Evolutionary conservation across 495 filamentous ascomycete genomes (phyloP).

Genomic region (Cryomyces minteri): DNA sequence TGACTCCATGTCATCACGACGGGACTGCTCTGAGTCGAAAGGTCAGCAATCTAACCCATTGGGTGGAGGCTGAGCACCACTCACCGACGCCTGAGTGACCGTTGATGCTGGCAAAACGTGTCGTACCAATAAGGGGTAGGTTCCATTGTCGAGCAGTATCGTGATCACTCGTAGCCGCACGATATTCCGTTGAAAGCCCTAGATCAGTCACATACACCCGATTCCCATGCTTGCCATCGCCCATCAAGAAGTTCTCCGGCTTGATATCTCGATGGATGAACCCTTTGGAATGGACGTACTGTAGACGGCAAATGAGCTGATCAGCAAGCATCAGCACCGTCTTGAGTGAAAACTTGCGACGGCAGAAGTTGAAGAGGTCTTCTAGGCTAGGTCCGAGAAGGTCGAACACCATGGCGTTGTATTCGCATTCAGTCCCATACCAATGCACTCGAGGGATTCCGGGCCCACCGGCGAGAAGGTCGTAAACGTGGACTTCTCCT

Average conservation of each 20-base stretch:
- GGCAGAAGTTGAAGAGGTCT: constrained; percentile 7
- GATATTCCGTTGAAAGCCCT: constrained; percentile 3
- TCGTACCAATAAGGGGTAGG: constrained; percentile 7
- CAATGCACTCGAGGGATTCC: constrained; percentile 7
- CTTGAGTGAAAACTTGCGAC: constrained; percentile 5
- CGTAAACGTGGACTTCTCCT: constrained; percentile 5
- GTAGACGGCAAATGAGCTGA: constrained; percentile 10
- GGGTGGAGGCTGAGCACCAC: not conserved
- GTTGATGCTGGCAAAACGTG: constrained; percentile 17
- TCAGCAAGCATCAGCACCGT: constrained; percentile 10
- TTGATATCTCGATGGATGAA: constrained; percentile 22
- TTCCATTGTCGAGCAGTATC: not conserved
- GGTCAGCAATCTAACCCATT: constrained; percentile 6
- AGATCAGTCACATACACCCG: constrained; percentile 15
- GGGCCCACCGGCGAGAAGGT: not conserved
- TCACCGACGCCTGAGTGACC: constrained; percentile 17
- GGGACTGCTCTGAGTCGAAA: constrained; percentile 16
- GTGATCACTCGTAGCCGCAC: not conserved
- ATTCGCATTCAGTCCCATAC: constrained; percentile 5
- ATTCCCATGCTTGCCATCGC: constrained; percentile 16
- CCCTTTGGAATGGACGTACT: constrained; percentile 19
- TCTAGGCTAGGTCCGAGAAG: constrained; percentile 8
- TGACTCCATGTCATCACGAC: constrained; percentile 22
- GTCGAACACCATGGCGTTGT: constrained; percentile 6
- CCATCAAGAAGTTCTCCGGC: constrained; percentile 21